Conservation (phyloP, 2,329 filamentous ascomycete species). For the Lasiodiplodia sp. region DNA sequence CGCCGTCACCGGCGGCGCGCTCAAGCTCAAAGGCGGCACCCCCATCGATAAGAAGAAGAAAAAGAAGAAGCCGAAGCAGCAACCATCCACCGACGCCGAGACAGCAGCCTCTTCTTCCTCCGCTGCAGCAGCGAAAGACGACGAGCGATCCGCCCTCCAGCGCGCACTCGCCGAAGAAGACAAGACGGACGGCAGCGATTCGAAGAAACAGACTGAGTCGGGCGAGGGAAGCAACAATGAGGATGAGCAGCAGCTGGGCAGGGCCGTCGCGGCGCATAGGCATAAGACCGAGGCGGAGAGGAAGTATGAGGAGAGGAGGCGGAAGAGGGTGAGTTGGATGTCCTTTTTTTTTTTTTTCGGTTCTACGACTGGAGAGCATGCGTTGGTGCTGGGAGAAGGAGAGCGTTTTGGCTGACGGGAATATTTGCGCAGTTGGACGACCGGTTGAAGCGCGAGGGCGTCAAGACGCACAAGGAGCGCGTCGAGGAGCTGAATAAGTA, state of each 20-base stretch:
- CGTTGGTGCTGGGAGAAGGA: slow-evolving; percentile 6
- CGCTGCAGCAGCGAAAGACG: not conserved
- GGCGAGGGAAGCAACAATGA: slow-evolving; percentile 33
- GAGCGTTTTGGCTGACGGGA: not conserved
- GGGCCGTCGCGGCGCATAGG: slow-evolving; percentile 31
- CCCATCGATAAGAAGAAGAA: slow-evolving; percentile 72
- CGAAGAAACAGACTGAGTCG: not conserved
- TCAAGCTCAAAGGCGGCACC: slow-evolving; percentile 81
- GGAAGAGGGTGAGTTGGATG: slow-evolving; percentile 72
- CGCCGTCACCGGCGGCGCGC: slow-evolving; percentile 70
- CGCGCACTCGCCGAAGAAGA: slow-evolving; percentile 40
- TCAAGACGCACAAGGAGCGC: slow-evolving; percentile 96
- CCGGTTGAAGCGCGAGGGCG: slow-evolving; percentile 79
- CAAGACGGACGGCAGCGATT: slow-evolving; percentile 6
- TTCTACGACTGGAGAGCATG: not conserved
- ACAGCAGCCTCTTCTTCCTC: slow-evolving; percentile 33
- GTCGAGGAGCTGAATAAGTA: slow-evolving; percentile 97
- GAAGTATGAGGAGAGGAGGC: slow-evolving; percentile 79
- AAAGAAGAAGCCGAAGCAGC: slow-evolving; percentile 48
- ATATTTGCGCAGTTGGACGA: slow-evolving; percentile 72
- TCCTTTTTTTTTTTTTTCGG: slow-evolving; percentile 22
- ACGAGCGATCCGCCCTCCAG: slow-evolving; percentile 18
- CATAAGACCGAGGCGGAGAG: slow-evolving; percentile 86
- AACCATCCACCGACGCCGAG: slow-evolving; percentile 30
- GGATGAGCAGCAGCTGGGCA: slow-evolving; percentile 37